Conservation (phyloP, 1,284 basidiomycete genomes). For the Inonotus obliquus region DNA sequence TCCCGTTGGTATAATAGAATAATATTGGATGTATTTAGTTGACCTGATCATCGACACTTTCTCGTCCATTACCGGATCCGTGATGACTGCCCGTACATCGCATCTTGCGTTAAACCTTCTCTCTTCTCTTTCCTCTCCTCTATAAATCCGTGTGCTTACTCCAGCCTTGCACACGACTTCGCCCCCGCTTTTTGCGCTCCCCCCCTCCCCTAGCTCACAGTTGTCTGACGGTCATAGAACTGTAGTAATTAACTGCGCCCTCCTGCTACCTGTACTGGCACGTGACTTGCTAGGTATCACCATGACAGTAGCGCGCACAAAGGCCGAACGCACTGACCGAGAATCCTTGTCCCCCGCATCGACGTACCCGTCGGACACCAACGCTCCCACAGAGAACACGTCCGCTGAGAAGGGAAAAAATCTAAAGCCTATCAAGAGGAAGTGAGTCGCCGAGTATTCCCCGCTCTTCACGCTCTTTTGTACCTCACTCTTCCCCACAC, state of each 20-base stretch:
- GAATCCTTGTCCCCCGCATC: slow-evolving; percentile 36
- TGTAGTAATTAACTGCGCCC: slow-evolving; percentile 17
- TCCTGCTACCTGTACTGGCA: slow-evolving; percentile 23
- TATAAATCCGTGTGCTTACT: slow-evolving; percentile 12
- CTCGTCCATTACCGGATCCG: slow-evolving; percentile 4
- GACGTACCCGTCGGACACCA: slow-evolving; percentile 60
- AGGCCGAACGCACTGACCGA: slow-evolving; percentile 63
- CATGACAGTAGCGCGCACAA: slow-evolving; percentile 63
- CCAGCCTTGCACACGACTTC: slow-evolving; percentile 11
- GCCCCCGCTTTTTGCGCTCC: slow-evolving; percentile 13
- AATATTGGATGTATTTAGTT: neutral
- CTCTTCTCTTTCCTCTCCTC: neutral
- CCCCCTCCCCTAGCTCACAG: slow-evolving; percentile 11
- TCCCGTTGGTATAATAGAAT: neutral
- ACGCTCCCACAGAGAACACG: slow-evolving; percentile 37
- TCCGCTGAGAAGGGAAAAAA: slow-evolving; percentile 51
- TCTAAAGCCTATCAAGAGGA: slow-evolving; percentile 51
- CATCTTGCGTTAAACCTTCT: neutral
- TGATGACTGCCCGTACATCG: neutral
- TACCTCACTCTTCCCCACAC: slow-evolving; percentile 25
- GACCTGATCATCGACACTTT: neutral
- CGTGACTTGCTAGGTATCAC: slow-evolving; percentile 24
- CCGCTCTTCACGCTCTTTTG: slow-evolving; percentile 34
- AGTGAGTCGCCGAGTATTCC: slow-evolving; percentile 50
- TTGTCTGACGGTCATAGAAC: slow-evolving; percentile 16